Evolutionary conservation across 495 filamentous ascomycete species (phyloP).

Genomic region (Neurospora sp.): DNA sequence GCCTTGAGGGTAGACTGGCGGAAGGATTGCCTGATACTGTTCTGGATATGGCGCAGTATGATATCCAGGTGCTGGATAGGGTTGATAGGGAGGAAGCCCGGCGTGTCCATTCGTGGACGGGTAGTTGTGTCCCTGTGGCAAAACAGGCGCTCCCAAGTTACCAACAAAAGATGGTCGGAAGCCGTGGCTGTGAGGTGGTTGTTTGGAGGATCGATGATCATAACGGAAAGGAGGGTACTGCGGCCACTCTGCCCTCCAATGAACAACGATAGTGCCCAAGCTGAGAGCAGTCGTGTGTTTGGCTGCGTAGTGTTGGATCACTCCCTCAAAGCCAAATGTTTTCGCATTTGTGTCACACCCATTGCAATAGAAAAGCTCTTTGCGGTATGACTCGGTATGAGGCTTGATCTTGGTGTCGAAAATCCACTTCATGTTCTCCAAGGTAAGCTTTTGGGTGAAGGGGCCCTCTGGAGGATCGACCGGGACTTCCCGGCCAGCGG

Average conservation of each 20-base stretch:
- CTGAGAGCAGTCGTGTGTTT: slow-evolving; percentile 65
- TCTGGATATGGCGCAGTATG: slow-evolving; percentile 25
- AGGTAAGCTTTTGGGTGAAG: slow-evolving; percentile 47
- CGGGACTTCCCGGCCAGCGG: slow-evolving; percentile 28
- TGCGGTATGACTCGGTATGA: slow-evolving; percentile 46
- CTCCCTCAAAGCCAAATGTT: slow-evolving; percentile 61
- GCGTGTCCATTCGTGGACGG: slow-evolving; percentile 12
- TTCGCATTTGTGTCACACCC: slow-evolving; percentile 51
- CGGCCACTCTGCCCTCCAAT: slow-evolving; percentile 75
- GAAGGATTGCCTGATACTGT: slow-evolving; percentile 18
- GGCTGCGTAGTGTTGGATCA: slow-evolving; percentile 70
- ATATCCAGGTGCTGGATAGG: slow-evolving; percentile 30
- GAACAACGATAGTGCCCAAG: slow-evolving; percentile 54
- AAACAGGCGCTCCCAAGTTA: not conserved
- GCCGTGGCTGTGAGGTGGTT: slow-evolving; percentile 1
- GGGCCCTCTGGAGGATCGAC: slow-evolving; percentile 42
- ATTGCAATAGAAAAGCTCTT: slow-evolving; percentile 67
- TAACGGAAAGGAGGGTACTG: slow-evolving; percentile 57
- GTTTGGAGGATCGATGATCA: slow-evolving; percentile 35
- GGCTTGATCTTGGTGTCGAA: slow-evolving; percentile 67
- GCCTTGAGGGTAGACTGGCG: slow-evolving; percentile 18
- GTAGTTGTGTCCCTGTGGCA: slow-evolving; percentile 25
- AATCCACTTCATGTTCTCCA: slow-evolving; percentile 81
- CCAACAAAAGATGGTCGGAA: not conserved
- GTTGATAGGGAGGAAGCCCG: slow-evolving; percentile 21